Percentiles rank a stretch among this genome's conserved stretches.
These are phyloP conservation scores for Penicillium sp. DNA, from an alignment of 2,329 filamentous ascomycete species.

Conservation along the genomic window DNA sequence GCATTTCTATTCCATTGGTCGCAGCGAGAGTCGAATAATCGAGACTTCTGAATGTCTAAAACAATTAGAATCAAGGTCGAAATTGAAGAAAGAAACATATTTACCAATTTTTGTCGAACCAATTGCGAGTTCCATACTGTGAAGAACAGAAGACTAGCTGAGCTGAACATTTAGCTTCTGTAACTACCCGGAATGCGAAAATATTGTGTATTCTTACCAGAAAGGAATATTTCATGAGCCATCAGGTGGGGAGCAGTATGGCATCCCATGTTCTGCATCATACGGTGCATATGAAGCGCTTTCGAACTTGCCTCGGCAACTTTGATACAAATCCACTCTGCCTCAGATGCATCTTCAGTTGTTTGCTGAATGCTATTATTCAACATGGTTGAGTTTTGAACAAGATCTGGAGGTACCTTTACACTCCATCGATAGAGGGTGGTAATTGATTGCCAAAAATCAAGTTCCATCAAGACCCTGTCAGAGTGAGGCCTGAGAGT, in stretches of 20 bases:
- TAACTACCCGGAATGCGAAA: not conserved
- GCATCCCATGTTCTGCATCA: not conserved
- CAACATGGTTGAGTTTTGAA: not conserved
- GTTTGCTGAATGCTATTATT: not conserved
- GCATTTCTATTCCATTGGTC: not conserved
- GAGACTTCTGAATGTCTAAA: not conserved
- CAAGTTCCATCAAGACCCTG: not conserved
- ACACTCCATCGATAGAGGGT: constrained; percentile 1
- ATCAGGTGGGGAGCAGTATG: not conserved
- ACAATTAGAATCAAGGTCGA: not conserved
- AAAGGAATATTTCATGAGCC: not conserved
- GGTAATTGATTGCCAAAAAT: not conserved
- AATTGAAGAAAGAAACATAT: no score
- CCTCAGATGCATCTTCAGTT: not conserved
- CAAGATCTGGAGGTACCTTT: not conserved
- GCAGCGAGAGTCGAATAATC: not conserved
- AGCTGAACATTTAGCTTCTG: not conserved
- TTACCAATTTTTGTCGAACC: not conserved
- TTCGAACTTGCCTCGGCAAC: not conserved
- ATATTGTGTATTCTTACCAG: not conserved
- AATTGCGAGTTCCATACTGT: not conserved
- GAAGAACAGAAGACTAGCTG: not conserved
- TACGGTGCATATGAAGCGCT: not conserved
- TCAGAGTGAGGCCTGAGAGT: not conserved
- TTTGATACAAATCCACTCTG: not conserved